Evolutionary conservation across 768 basidiomycete species (phyloP).

Genomic region (Nevesoporus exiguus): DNA sequence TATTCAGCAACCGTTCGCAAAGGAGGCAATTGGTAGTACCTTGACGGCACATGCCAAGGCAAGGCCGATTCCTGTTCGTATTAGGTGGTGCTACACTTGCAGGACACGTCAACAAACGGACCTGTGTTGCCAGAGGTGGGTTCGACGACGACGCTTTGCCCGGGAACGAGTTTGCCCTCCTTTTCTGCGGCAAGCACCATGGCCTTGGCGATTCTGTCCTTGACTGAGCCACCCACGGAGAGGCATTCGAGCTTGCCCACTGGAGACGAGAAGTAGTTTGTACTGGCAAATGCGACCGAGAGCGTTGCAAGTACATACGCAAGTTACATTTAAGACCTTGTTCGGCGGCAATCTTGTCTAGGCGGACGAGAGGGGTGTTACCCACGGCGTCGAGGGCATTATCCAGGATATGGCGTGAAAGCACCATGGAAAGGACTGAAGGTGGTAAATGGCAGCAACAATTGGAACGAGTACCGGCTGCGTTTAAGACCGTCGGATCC

Average conservation of each 20-base stretch:
- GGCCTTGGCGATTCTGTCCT: slow-evolving; percentile 93
- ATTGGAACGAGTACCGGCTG: background rate
- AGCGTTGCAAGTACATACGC: slow-evolving; percentile 46
- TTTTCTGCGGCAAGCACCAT: slow-evolving; percentile 96
- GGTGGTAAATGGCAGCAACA: background rate
- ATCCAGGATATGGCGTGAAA: slow-evolving; percentile 54
- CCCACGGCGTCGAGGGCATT: slow-evolving; percentile 85
- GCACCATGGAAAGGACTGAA: slow-evolving; percentile 25
- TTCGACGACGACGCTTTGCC: slow-evolving; percentile 90
- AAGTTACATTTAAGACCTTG: slow-evolving; percentile 88
- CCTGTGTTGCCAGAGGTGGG: slow-evolving; percentile 97
- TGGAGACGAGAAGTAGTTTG: slow-evolving; percentile 27
- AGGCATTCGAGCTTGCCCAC: slow-evolving; percentile 90
- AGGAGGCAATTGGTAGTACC: slow-evolving; percentile 42
- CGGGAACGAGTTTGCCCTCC: slow-evolving; percentile 80
- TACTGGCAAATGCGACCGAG: background rate
- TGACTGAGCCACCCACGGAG: slow-evolving; percentile 90
- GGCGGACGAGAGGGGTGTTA: slow-evolving; percentile 84
- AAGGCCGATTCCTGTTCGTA: slow-evolving; percentile 74
- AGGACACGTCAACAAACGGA: slow-evolving; percentile 31
- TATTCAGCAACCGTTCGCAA: slow-evolving; percentile 58
- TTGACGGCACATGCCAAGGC: slow-evolving; percentile 93
- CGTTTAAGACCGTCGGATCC: background rate
- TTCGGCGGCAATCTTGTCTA: slow-evolving; percentile 71
- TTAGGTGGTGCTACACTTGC: background rate